Conservation (phyloP, 305 asterid genomes). For the Fraxinus sp. region DNA sequence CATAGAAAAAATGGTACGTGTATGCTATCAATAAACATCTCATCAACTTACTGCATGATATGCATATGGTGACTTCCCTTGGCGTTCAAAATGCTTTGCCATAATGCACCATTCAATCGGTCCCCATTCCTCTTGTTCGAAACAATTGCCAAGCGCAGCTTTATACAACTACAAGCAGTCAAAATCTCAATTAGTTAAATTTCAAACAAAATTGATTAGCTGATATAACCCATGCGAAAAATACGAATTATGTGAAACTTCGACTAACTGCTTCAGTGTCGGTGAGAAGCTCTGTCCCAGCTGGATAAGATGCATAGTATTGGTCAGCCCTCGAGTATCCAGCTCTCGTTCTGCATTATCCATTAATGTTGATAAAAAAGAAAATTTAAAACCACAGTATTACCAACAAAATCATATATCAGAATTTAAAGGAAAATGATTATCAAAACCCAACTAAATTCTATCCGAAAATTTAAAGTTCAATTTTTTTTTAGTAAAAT, state of each 20-base stretch:
- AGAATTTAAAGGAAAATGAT: neutral
- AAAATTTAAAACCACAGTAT: neutral
- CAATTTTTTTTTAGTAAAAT: neutral
- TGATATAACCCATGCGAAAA: neutral
- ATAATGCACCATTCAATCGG: slow-evolving; percentile 86
- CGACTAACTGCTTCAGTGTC: slow-evolving; percentile 70
- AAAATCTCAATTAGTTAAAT: slow-evolving; percentile 18
- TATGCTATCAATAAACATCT: neutral
- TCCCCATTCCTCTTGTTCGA: slow-evolving; percentile 93
- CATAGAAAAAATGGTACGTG: neutral
- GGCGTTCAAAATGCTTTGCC: slow-evolving; percentile 94
- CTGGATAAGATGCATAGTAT: slow-evolving; percentile 88
- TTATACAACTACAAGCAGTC: slow-evolving; percentile 60
- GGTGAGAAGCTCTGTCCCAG: slow-evolving; percentile 83
- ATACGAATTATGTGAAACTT: neutral
- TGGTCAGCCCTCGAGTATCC: slow-evolving; percentile 89
- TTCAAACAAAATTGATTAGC: neutral
- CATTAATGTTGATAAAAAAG: slow-evolving; percentile 14
- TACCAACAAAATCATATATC: neutral
- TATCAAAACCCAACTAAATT: slow-evolving; percentile 18
- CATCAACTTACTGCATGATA: slow-evolving; percentile 90
- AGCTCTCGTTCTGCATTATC: slow-evolving; percentile 71
- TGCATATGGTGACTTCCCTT: slow-evolving; percentile 89
- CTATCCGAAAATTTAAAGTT: neutral
- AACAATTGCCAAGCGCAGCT: slow-evolving; percentile 86